Evolutionary conservation across 2,329 filamentous ascomycete genomes (phyloP), one percentile per base, ranked within the genome.

Genomic region (Apiospora marii): DNA sequence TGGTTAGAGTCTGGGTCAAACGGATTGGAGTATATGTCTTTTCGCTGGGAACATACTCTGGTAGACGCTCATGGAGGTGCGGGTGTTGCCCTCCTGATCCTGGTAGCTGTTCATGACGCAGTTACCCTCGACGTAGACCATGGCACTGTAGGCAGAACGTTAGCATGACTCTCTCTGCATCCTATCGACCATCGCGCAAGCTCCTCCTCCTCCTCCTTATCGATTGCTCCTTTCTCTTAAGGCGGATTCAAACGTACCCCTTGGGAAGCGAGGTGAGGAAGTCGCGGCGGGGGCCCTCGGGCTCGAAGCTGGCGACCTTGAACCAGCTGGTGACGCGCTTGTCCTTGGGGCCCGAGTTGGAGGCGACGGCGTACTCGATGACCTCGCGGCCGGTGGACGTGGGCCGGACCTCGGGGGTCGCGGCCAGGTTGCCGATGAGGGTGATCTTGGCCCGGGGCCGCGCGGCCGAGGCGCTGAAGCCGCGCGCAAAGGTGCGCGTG

Each of bases 261-360:
- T 98, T 98, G 71, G 91, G 90, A 83, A 98, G 83, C 79, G 84
- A 86, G 80, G 93, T 84, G 77, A 98, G 81, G 79, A 89, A 92
- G 75, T 98, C 93, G 79, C 92, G 91, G 81, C 89, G 87, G 69
- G 88, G 83, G 16, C 92, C 93, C 75, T 94, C 91, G 19, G 86
- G 85, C 70, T 85, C 78, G 81, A 98, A 98, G 84, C 88, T 91
- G 46, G 91, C 87, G 71, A 98, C 87, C 72, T 88, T 88, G 88
- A 97, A 98, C 93, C 93, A 98, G 87, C 92, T 96, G 43, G 93
- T 94, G 81, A 91, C 88, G 80, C 90, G 87, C 83, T 94, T 93
- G 22, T 96, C 92, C 76, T 84, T 86, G 74, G 87, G 84, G 19
- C 94, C 94, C 73, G 82, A 82, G 82, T 86, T 91, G 78, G 91